A percentile compares a stretch with the other conserved stretches of the same genome.
phyloP scores from a whole-genome alignment of 768 basidiomycete genomes.

The Paxillus involutus region DNA sequence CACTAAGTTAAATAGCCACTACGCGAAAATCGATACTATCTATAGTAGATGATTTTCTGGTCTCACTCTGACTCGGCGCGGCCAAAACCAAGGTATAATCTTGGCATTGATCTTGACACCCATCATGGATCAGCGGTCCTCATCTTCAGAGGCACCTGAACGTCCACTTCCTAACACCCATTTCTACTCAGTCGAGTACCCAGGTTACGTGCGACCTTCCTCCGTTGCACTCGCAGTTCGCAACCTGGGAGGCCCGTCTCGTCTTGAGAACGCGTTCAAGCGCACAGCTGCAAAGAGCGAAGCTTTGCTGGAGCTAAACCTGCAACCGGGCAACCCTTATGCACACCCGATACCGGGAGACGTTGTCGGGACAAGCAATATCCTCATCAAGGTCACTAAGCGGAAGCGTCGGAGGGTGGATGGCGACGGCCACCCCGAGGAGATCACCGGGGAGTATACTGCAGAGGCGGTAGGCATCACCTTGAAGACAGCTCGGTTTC shows the following conservation, averaged over 20 bases:
- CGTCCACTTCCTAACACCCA: slow-evolving; percentile 52
- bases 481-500: slow-evolving; percentile 84
- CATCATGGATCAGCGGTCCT: slow-evolving; percentile 7
- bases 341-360: slow-evolving; percentile 86
- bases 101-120: background rate
- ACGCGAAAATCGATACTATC: too few species aligned
- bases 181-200: slow-evolving; percentile 87
- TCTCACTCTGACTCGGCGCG: too few species aligned
- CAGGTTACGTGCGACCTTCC: slow-evolving; percentile 70
- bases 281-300: slow-evolving; percentile 62
- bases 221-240: slow-evolving; percentile 64
- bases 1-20: too few species aligned
- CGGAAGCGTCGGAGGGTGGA: slow-evolving; percentile 52
- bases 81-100: too few species aligned
- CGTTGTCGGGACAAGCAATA: slow-evolving; percentile 70
- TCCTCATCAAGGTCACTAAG: slow-evolving; percentile 84
- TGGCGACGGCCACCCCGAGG: slow-evolving; percentile 22
- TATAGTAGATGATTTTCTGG: too few species aligned
- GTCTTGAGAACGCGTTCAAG: slow-evolving; percentile 76
- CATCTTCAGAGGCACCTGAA: slow-evolving; percentile 34
- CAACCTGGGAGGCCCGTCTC: slow-evolving; percentile 67
- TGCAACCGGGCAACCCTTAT: slow-evolving; percentile 74
- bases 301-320: slow-evolving; percentile 70
- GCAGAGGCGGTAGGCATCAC: slow-evolving; percentile 71
- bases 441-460: slow-evolving; percentile 65